Percentiles rank a stretch among this genome's conserved stretches.
phyloP scores from a whole-genome alignment of 805 yeast genomes.

The Kluyveromyces siamensis region DNA sequence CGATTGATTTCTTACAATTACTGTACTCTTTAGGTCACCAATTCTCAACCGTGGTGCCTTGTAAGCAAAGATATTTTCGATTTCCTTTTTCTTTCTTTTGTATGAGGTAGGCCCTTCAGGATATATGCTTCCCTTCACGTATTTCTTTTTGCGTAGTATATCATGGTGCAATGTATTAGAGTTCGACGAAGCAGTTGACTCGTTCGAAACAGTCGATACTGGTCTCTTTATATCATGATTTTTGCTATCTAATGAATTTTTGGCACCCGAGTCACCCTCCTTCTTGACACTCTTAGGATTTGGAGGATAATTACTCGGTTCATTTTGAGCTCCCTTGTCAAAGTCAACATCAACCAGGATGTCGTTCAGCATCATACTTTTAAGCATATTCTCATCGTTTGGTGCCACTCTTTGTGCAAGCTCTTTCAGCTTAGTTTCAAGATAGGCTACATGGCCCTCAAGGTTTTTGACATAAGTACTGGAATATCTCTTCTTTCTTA shows the following conservation, averaged over 20 bases:
- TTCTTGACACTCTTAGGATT: background rate
- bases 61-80: background rate
- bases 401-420: constrained; percentile 16
- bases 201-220: background rate
- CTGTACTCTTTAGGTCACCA: constrained; percentile 26
- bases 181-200: background rate
- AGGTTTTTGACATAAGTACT: constrained; percentile 41
- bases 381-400: constrained; percentile 11
- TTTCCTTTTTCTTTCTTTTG: constrained; percentile 10
- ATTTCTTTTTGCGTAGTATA: constrained; percentile 10
- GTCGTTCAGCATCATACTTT: constrained; percentile 16
- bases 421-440: constrained; percentile 20
- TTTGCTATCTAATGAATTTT: background rate
- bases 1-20: constrained; percentile 18
- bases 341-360: constrained; percentile 8
- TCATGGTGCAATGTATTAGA: constrained; percentile 1
- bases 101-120: constrained; percentile 27
- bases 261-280: background rate
- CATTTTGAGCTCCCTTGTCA: background rate
- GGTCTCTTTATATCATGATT: background rate
- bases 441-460: constrained; percentile 26
- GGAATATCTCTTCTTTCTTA: constrained; percentile 43
- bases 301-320: background rate
- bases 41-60: constrained; percentile 18
- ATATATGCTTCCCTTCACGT: constrained; percentile 26